These are phyloP conservation scores for Paracorniculantispora psalliotae DNA, from an alignment of 2,329 filamentous ascomycete species.

Conservation along the genomic window DNA sequence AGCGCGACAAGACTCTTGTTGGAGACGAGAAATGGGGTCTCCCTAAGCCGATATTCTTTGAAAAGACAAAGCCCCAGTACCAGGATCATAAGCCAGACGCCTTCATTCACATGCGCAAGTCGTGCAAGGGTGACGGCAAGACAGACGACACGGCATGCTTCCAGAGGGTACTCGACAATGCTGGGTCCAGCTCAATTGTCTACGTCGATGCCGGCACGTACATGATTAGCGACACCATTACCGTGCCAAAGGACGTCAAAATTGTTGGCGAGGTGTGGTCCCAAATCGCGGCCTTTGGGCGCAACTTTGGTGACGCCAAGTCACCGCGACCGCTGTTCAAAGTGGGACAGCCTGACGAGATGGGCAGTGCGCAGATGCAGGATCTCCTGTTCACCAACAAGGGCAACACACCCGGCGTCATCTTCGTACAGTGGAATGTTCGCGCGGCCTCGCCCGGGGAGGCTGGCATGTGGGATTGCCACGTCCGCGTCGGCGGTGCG, in stretches of 20 bases:
- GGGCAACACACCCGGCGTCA: conserved; percentile 51
- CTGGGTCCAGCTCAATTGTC: neutral
- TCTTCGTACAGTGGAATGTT: conserved; percentile 62
- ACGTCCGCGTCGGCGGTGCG: too few species aligned
- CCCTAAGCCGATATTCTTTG: neutral
- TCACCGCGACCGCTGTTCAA: conserved; percentile 49
- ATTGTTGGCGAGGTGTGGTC: conserved; percentile 43
- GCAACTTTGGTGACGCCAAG: conserved; percentile 29
- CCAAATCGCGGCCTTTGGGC: conserved; percentile 43
- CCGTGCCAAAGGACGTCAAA: conserved; percentile 36
- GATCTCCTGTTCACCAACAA: conserved; percentile 58
- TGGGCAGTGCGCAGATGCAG: conserved; percentile 55
- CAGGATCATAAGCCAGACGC: neutral
- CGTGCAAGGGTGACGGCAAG: neutral
- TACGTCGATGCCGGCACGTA: conserved; percentile 42
- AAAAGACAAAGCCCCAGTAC: neutral
- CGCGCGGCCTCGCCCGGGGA: conserved; percentile 26
- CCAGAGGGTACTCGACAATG: neutral
- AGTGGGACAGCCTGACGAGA: conserved; percentile 50
- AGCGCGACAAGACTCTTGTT: too few species aligned
- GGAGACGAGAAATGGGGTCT: too few species aligned
- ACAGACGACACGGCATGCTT: neutral
- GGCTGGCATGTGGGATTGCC: neutral
- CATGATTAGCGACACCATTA: conserved; percentile 39
- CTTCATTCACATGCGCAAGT: neutral